Evolutionary conservation across 1,139 yeast genomes (phyloP).

Genomic region (Pichia sp.): DNA sequence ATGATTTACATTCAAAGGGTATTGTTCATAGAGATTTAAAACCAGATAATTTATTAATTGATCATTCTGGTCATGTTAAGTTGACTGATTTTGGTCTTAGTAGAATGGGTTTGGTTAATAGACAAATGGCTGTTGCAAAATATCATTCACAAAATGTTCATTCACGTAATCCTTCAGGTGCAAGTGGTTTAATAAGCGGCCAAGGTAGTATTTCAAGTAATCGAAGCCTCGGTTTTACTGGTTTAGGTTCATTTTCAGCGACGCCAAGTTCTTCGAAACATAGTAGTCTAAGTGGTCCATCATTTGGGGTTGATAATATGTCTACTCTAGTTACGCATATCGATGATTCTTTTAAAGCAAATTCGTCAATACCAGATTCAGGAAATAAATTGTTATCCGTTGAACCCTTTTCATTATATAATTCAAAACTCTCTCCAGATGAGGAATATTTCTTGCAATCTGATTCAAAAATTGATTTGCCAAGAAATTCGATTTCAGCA

Average conservation of each 20-base stretch:
- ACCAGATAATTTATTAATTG: conserved; percentile 90
- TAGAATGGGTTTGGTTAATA: conserved; percentile 78
- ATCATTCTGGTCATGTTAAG: conserved; percentile 80
- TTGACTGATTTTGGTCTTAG: conserved; percentile 94
- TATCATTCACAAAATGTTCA: conserved; percentile 18
- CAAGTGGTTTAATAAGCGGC: not conserved
- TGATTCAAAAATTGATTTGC: not conserved
- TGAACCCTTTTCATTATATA: conserved; percentile 46
- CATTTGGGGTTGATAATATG: conserved; percentile 26
- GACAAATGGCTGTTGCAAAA: conserved; percentile 44
- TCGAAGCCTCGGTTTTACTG: conserved; percentile 4
- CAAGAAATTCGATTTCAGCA: conserved; percentile 1
- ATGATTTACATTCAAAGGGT: conserved; percentile 80
- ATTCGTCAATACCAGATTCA: not conserved
- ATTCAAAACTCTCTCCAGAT: conserved; percentile 18
- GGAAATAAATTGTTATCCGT: conserved; percentile 24
- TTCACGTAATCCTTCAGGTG: conserved; percentile 31
- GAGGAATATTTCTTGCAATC: no score
- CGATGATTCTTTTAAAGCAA: conserved; percentile 33
- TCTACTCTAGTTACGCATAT: not conserved
- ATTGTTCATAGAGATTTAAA: conserved; percentile 88
- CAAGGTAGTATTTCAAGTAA: conserved; percentile 9
- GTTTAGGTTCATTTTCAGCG: conserved; percentile 2
- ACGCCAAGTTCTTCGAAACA: conserved; percentile 12
- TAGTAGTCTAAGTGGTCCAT: conserved; percentile 11